Evolutionary conservation across 202 grass and related monocot genomes (phyloP).

Genomic region (Miscanthus sacchariflorus): DNA sequence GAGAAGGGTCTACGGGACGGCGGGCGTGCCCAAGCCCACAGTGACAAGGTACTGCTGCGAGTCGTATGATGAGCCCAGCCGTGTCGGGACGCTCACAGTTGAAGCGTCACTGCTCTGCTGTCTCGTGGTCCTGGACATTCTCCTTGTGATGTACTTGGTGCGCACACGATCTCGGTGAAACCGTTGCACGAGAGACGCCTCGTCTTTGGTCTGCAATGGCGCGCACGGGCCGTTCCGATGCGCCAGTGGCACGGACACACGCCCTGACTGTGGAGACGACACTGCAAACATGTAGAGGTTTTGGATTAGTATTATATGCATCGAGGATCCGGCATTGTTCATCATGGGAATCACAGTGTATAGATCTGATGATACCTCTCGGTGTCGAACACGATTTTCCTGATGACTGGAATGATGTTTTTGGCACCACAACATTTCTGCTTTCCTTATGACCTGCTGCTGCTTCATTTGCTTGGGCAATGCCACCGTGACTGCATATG

Average conservation of each 20-base stretch:
- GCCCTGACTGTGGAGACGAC: not conserved
- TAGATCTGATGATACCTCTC: not conserved
- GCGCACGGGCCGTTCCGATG: too few relatives aligned
- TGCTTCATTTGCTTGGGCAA: not conserved
- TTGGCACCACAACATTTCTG: not conserved
- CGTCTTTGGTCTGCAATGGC: too few relatives aligned
- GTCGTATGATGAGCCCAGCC: too few relatives aligned
- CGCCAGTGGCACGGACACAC: too few relatives aligned
- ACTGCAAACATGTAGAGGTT: not conserved
- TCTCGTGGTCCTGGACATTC: too few relatives aligned
- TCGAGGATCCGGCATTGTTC: not conserved
- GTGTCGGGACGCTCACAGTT: too few relatives aligned
- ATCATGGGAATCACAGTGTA: not conserved
- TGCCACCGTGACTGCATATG: too few relatives aligned
- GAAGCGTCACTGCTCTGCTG: too few relatives aligned
- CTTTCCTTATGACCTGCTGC: not conserved
- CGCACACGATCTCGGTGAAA: too few relatives aligned
- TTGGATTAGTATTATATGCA: not conserved
- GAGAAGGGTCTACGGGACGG: not conserved
- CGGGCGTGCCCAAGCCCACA: not conserved
- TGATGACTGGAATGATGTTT: not conserved
- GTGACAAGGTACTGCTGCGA: not conserved
- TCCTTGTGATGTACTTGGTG: too few relatives aligned
- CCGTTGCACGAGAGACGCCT: too few relatives aligned
- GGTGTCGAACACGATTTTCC: not conserved